Evolutionary conservation across 2,329 filamentous ascomycete species (phyloP).

Genomic region (Hymenoscyphus fructigenus): DNA sequence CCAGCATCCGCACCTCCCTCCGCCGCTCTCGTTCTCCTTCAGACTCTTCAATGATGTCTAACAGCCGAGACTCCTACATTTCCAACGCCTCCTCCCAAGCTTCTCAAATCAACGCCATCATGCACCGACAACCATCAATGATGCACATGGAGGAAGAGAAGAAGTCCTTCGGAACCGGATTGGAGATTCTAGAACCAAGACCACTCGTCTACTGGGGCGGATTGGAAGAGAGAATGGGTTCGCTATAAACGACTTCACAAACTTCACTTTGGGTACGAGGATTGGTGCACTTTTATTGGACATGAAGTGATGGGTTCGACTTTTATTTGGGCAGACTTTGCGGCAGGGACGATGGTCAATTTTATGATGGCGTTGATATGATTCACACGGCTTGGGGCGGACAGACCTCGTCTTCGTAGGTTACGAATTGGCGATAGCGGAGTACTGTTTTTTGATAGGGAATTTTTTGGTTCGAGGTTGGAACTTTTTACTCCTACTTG

Average conservation of each 20-base stretch:
- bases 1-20: conserved; percentile 54
- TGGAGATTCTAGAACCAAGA: conserved; percentile 59
- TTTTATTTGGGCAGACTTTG: conserved; percentile 9
- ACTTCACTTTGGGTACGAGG: background rate
- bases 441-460: background rate
- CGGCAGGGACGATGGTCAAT: conserved; percentile 21
- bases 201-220: conserved; percentile 64
- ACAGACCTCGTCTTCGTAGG: background rate
- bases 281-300: background rate
- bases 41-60: conserved; percentile 31
- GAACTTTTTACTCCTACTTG: background rate
- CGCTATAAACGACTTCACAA: conserved; percentile 19
- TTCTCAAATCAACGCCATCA: conserved; percentile 57
- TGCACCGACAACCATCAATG: conserved; percentile 57
- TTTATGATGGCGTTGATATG: conserved; percentile 20
- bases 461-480: background rate
- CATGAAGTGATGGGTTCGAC: background rate
- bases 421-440: conserved; percentile 7
- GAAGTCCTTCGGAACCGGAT: conserved; percentile 50
- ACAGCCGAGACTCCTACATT: conserved; percentile 39
- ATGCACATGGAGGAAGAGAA: conserved; percentile 59
- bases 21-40: conserved; percentile 49
- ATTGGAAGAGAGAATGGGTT: conserved; percentile 57
- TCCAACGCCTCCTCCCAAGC: conserved; percentile 40
- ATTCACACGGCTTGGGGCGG: conserved; percentile 16